phyloP scores from a whole-genome alignment of 2,329 filamentous ascomycete genomes.

The Aspergillus udagawae region DNA sequence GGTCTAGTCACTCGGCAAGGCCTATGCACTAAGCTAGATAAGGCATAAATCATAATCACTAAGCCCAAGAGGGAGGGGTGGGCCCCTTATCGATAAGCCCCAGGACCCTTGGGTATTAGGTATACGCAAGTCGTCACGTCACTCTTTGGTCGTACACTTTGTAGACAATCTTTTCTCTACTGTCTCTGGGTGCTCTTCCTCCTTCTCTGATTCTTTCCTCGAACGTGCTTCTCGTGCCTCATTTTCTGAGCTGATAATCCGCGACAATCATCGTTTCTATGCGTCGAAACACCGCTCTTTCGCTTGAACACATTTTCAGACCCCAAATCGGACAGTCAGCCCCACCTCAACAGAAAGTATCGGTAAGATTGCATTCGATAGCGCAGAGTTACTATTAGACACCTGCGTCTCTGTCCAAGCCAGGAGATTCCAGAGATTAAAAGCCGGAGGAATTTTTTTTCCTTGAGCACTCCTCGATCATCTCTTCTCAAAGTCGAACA shows the following conservation, averaged over 20 bases:
- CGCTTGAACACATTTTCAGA: constrained; percentile 1
- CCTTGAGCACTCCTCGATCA: constrained; percentile 1
- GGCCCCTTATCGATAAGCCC: constrained; percentile 26
- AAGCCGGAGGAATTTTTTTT: background rate
- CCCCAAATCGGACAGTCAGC: constrained; percentile 1
- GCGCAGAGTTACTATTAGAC: constrained; percentile 12
- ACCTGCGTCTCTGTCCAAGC: constrained; percentile 13
- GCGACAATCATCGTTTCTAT: background rate
- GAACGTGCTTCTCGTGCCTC: background rate
- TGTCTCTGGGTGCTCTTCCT: background rate
- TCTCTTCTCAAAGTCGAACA: background rate
- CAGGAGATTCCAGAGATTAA: background rate
- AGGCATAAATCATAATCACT: background rate
- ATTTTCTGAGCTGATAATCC: background rate
- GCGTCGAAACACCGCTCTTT: background rate
- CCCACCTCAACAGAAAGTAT: constrained; percentile 9
- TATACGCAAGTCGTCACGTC: constrained; percentile 30
- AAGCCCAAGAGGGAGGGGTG: constrained; percentile 3
- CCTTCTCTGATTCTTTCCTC: background rate
- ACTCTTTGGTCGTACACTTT: constrained; percentile 12
- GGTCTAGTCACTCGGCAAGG: constrained; percentile 13
- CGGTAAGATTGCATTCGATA: constrained; percentile 12
- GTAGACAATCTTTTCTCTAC: background rate
- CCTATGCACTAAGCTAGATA: constrained; percentile 10
- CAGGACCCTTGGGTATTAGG: constrained; percentile 16